Evolutionary conservation across 1,139 yeast genomes (phyloP), one percentile per base, ranked within the genome.

Genomic region (Taphrina flavorubra): DNA sequence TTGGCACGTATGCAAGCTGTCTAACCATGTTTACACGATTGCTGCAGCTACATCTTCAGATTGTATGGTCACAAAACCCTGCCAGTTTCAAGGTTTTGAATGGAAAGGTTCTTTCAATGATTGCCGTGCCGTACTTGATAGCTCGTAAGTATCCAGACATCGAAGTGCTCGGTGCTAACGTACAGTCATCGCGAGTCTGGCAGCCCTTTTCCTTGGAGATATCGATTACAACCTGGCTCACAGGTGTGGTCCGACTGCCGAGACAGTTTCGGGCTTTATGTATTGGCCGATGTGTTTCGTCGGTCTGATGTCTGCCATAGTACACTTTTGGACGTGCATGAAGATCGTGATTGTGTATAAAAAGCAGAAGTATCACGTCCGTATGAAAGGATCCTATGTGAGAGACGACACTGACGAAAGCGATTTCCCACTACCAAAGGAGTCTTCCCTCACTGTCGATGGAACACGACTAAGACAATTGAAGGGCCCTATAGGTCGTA

Each of bases 1-100:
- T 58, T 31, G 62, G 62, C 18, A 42, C 53, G 31, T 44, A 25
- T 31, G 34, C 53, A 14, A 16, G 49, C 25, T 18, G 16, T 10
- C 20, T 44, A 1, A 58, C 62, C 7, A 58, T 58, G 51, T 58
- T 58, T 40, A 31, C 53, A 7, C 51, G 62, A n/a, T 39, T 58
- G 39, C 20, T 58, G 14, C 62, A 58, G 46, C 40, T 58, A 8
- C 62, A 58, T 58, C 42, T 58, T 8, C 62, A 58, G 25, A 47
- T 58, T n/a, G 62, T 58, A 6, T 58, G 62, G 62, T n/a, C 25
- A 2, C 62, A 58, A 6, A 31, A 25, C n/a, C 62, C 51, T 25
- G 51, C 42, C n/a, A 16, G 20, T 8, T 58, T 58, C 40, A 42
- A 36, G 16, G 31, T 7, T 18, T 6, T 42, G 51, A 58, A 18